Conservation (phyloP, 2,329 filamentous ascomycete genomes). For the Acephala macrosclerotiorum region DNA sequence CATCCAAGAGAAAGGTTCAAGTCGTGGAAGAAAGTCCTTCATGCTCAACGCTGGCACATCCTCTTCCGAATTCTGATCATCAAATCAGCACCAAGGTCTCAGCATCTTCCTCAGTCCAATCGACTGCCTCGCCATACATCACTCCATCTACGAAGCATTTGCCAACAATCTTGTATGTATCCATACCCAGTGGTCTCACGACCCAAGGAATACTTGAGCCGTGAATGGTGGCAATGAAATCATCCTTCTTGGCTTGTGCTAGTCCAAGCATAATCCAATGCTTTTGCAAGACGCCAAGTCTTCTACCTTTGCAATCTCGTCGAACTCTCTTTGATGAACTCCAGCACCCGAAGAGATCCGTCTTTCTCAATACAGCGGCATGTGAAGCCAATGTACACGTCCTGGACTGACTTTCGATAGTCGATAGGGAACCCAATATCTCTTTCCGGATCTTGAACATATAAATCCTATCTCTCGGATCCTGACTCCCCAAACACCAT, state of each 20-base stretch:
- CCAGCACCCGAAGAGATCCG: slow-evolving; percentile 3
- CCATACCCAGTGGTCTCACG: not conserved
- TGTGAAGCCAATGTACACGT: slow-evolving; percentile 15
- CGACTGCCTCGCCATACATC: slow-evolving; percentile 16
- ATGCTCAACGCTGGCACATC: not conserved
- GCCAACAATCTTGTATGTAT: not conserved
- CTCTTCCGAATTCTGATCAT: not conserved
- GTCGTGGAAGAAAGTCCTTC: not conserved
- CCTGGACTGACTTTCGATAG: slow-evolving; percentile 1
- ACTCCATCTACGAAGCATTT: slow-evolving; percentile 16
- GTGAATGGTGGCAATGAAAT: slow-evolving; percentile 4
- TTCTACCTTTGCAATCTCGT: slow-evolving; percentile 12
- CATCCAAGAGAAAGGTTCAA: not conserved
- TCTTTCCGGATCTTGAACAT: slow-evolving; percentile 2
- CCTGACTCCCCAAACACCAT: not conserved
- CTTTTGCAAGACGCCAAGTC: slow-evolving; percentile 6
- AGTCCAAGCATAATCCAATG: slow-evolving; percentile 16
- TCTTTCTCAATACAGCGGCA: slow-evolving; percentile 10
- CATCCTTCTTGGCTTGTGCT: not conserved
- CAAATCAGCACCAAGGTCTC: slow-evolving; percentile 10
- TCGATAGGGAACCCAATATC: slow-evolving; percentile 3
- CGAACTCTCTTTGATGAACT: slow-evolving; percentile 8
- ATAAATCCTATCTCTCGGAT: slow-evolving; percentile 14
- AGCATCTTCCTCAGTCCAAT: slow-evolving; percentile 10
- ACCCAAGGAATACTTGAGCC: slow-evolving; percentile 15